Base-by-base conservation (phyloP, 139 green algal genomes). In the Bryopsis sp. region DNA sequence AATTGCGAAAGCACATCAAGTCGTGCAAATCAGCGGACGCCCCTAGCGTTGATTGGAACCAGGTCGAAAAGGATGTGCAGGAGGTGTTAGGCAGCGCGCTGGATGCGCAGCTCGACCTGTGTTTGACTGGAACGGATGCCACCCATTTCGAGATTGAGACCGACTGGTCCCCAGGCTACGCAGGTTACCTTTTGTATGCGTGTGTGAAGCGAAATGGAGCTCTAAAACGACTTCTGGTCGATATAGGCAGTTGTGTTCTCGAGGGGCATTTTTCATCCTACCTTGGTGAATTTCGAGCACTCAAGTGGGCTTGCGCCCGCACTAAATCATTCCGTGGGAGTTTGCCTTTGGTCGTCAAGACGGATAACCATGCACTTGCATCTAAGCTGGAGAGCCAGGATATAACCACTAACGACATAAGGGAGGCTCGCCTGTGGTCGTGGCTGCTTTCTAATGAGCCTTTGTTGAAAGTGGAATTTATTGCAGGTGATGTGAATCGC, bases 101-200 rank as follows among this genome's bases (percentile, higher is more conserved):
- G 6, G 35, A 69, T 15, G 5, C 7, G 24, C 37, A 58, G 37
- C 35, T 58, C 6, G 26, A 37, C 6, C 26, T 69, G 24, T 11
- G 8, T 29, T 36, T 69, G 37, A 35, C 62, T 19, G 37, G 37
- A 32, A 4, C 5, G 3, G n/a, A 5, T 6, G 8, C 37, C 5
- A 11, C 3, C 8, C 22, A 4, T 3, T 69, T 47, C 26, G 37
- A 31, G 11, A 11, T 69, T 6, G 62, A 69, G n/a, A 69, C 62
- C 5, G 62, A 69, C 37, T 69, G 62, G 62, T 34, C 38, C 3
- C 35, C 8, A 35, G 62, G 29, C 3, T 69, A 69, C 26, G 15
- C 36, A 11, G 62, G 62, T n/a, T 69, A 69, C 28, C 37, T 69
- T 11, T 38, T 69, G 26, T 69, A 15, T 8, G 62, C 62, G 7